phyloP scores from a whole-genome alignment of 176 grass and related monocot genomes.

The Carex myosuroides region DNA sequence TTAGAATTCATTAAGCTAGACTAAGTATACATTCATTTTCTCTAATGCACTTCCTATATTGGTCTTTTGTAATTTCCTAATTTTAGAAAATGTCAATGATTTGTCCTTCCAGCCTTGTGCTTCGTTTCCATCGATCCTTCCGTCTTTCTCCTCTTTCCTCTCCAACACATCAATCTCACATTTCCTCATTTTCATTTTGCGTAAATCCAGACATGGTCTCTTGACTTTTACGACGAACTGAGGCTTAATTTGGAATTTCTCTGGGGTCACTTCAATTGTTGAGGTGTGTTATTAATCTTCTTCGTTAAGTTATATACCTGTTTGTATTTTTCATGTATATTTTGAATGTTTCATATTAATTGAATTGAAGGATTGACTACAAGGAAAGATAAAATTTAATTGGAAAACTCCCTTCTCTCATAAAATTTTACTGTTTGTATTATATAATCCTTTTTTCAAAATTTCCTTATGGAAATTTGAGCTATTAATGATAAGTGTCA shows the following conservation, averaged over 20 bases:
- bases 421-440: not conserved
- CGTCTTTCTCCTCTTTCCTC: not conserved
- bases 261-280: slow-evolving; percentile 8
- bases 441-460: not conserved
- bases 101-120: not conserved
- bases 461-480: not conserved
- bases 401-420: not conserved
- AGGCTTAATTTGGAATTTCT: not conserved
- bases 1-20: not conserved
- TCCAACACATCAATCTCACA: not conserved
- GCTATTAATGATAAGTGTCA: not conserved
- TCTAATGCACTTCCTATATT: not conserved
- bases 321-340: not conserved
- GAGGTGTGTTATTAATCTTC: slow-evolving; percentile 12
- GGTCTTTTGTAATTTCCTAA: slow-evolving; percentile 12
- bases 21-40: not conserved
- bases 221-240: not conserved
- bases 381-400: not conserved
- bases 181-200: not conserved
- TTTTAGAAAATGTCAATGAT: slow-evolving; percentile 14
- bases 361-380: not conserved
- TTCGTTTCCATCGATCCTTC: not conserved
- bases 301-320: not conserved
- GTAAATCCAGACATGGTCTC: not conserved
- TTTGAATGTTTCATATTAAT: too few species aligned